phyloP scores from a whole-genome alignment of 345 rosid species.

The Populus alba region DNA sequence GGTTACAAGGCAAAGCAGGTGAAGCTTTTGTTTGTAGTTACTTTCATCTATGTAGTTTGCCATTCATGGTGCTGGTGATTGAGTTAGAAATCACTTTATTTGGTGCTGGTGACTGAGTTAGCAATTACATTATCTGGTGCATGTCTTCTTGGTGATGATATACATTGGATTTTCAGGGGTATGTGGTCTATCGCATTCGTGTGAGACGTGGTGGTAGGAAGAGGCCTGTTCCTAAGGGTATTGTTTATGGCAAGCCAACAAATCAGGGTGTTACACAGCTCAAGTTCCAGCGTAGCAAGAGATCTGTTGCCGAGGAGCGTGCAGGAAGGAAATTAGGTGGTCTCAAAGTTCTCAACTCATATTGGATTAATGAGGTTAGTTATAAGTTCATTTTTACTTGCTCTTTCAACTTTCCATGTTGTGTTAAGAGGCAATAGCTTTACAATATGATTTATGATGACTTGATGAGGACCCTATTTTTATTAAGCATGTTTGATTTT shows the following conservation, averaged over 20 bases:
- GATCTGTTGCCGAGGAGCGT: slow-evolving; percentile 44
- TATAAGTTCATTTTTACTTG: background rate
- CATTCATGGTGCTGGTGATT: background rate
- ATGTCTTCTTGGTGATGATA: background rate
- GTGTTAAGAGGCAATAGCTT: background rate
- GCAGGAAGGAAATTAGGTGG: slow-evolving; percentile 42
- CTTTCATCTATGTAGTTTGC: background rate
- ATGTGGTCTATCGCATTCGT: slow-evolving; percentile 37
- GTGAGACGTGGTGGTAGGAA: slow-evolving; percentile 42
- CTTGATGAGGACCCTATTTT: background rate
- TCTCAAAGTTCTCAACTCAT: slow-evolving; percentile 39
- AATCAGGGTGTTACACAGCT: slow-evolving; percentile 45
- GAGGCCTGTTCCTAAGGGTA: slow-evolving; percentile 46
- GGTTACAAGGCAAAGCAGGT: slow-evolving; percentile 48
- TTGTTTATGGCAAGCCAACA: slow-evolving; percentile 43
- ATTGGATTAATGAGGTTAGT: slow-evolving; percentile 40
- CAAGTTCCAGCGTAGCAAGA: slow-evolving; percentile 43
- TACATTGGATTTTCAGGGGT: slow-evolving; percentile 24
- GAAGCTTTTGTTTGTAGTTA: background rate
- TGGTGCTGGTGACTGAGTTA: background rate
- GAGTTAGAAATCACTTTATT: background rate
- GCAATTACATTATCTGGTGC: background rate
- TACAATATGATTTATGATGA: background rate
- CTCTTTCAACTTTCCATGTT: background rate
- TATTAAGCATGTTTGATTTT: background rate